phyloP scores from a whole-genome alignment of 257 asterid species.

The Solanum chiquidenum region DNA sequence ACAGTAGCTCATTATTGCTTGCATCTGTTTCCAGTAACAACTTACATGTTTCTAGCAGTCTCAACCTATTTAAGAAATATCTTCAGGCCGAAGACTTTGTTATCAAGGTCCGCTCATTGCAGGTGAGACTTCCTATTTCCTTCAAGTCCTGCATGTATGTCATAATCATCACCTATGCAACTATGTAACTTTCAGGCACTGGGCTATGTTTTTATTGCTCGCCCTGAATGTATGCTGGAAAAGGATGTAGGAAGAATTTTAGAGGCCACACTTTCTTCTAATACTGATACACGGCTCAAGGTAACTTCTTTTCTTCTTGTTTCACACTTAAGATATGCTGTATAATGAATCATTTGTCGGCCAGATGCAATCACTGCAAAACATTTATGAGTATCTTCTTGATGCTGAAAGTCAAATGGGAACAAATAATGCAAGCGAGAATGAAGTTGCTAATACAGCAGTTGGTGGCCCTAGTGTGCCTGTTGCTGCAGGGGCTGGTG shows the following conservation, averaged over 20 bases:
- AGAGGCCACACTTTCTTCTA: constrained; percentile 57
- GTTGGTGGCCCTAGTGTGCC: constrained; percentile 65
- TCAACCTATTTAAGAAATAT: constrained; percentile 70
- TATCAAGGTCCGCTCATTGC: constrained; percentile 82
- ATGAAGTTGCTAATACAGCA: constrained; percentile 27
- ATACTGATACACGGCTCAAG: constrained; percentile 69
- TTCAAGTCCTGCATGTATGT: not conserved
- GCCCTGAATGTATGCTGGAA: constrained; percentile 84
- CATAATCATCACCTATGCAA: constrained; percentile 1
- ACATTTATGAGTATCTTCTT: constrained; percentile 88
- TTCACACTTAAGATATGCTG: constrained; percentile 5
- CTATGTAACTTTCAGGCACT: constrained; percentile 55
- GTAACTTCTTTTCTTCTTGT: constrained; percentile 27
- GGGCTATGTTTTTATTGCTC: constrained; percentile 86
- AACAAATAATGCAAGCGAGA: constrained; percentile 40
- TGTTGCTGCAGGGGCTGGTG: constrained; percentile 99
- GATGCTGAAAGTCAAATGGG: constrained; percentile 93
- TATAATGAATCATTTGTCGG: constrained; percentile 16
- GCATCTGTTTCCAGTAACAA: constrained; percentile 41
- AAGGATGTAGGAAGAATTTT: constrained; percentile 67
- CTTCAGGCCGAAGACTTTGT: constrained; percentile 80
- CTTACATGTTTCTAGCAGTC: constrained; percentile 53
- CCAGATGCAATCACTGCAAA: constrained; percentile 94
- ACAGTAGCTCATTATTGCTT: constrained; percentile 58
- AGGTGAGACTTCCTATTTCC: constrained; percentile 37